These are phyloP conservation scores for Chaetomiaceae sp. DNA, from an alignment of 2,329 filamentous ascomycete genomes.

Conservation along the genomic window DNA sequence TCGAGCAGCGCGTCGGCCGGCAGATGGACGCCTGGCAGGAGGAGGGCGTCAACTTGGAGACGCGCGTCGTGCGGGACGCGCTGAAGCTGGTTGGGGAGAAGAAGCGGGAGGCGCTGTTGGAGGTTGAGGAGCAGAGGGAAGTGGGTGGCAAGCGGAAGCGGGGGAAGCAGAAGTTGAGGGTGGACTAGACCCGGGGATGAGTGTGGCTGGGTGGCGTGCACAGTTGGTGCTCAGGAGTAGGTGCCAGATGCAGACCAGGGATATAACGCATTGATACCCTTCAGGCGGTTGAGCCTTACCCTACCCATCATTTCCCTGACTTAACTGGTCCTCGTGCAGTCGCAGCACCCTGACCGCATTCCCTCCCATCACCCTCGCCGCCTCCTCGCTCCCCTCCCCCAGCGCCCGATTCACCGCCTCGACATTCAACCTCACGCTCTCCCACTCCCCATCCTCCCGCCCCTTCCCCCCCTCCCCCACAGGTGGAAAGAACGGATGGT, in stretches of 20 bases:
- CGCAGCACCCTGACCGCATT: slow-evolving; percentile 27
- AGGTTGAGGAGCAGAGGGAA: slow-evolving; percentile 88
- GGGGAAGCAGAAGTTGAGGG: slow-evolving; percentile 50
- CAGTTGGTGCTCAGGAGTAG: too few species aligned
- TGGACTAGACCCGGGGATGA: slow-evolving; percentile 7
- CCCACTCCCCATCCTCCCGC: slow-evolving; percentile 57
- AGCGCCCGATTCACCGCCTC: slow-evolving; percentile 24
- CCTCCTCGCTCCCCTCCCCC: slow-evolving; percentile 22
- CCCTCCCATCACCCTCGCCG: slow-evolving; percentile 24
- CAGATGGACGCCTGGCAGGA: slow-evolving; percentile 81
- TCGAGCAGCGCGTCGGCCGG: slow-evolving; percentile 74
- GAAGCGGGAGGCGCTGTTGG: slow-evolving; percentile 83
- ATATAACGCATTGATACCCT: too few species aligned
- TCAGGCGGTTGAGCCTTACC: too few species aligned
- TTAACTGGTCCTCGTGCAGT: slow-evolving; percentile 19
- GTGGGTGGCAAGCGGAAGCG: slow-evolving; percentile 77
- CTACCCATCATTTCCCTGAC: neutral
- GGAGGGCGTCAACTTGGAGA: slow-evolving; percentile 91
- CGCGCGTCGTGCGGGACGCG: slow-evolving; percentile 73
- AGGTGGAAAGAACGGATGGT: slow-evolving; percentile 82
- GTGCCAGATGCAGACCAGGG: too few species aligned
- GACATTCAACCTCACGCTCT: slow-evolving; percentile 54
- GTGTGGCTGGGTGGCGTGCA: neutral
- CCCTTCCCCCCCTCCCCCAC: slow-evolving; percentile 40
- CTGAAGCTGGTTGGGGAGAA: slow-evolving; percentile 91